Percentiles rank a stretch among this genome's conserved stretches.
These are phyloP conservation scores for Neofusicoccum umdonicola DNA, from an alignment of 2,329 filamentous ascomycete genomes.

Conservation along the genomic window DNA sequence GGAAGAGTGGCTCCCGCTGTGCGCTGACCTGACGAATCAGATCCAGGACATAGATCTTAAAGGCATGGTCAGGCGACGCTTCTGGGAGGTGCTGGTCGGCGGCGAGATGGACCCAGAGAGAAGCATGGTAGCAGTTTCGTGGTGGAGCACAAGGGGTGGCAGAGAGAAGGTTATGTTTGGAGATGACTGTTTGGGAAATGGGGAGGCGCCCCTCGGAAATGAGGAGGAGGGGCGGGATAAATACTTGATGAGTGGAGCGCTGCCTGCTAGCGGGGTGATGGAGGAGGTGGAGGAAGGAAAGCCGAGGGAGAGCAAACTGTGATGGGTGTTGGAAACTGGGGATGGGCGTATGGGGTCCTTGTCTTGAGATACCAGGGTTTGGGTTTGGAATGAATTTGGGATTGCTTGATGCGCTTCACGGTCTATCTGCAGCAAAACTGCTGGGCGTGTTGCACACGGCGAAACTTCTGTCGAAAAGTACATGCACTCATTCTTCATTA, in stretches of 20 bases:
- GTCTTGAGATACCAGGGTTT: neutral
- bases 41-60: constrained; percentile 63
- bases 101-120: constrained; percentile 89
- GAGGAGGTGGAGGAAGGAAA: constrained; percentile 25
- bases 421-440: too few relatives aligned
- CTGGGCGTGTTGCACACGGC: too few relatives aligned
- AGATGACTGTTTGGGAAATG: constrained; percentile 51
- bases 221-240: constrained; percentile 31
- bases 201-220: constrained; percentile 29
- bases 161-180: constrained; percentile 56
- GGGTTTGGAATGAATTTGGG: neutral
- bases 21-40: constrained; percentile 64
- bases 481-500: too few relatives aligned
- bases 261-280: constrained; percentile 25
- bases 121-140: constrained; percentile 73
- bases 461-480: too few relatives aligned
- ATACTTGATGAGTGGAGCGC: constrained; percentile 56
- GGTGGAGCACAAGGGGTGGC: constrained; percentile 74
- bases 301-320: constrained; percentile 46
- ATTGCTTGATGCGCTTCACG: neutral
- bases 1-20: constrained; percentile 76
- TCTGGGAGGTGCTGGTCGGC: constrained; percentile 75
- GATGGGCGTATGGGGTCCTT: neutral
- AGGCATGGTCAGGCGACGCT: constrained; percentile 64
- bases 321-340: neutral